Percentiles rank a stretch among this genome's conserved stretches.
Conservation (phyloP, 1,284 basidiomycete species). For the Cutaneotrichosporon mucoides region DNA sequence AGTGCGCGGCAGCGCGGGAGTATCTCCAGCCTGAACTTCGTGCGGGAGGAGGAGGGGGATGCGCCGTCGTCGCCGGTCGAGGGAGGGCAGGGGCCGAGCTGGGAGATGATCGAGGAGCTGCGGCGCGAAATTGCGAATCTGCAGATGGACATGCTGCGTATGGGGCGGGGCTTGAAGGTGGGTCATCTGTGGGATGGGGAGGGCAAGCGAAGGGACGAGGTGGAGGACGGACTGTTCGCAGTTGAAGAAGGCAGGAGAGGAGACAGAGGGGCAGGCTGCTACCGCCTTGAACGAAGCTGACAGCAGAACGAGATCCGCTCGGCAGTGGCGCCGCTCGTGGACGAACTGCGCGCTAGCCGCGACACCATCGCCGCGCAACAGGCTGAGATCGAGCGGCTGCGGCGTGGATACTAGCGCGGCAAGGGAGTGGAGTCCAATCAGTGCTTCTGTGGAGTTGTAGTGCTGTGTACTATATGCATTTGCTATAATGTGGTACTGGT, state of each 20-base stretch:
- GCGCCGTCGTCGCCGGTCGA: background rate
- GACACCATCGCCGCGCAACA: constrained; percentile 30
- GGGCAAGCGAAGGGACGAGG: no score
- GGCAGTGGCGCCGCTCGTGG: constrained; percentile 24
- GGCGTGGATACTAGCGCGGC: constrained; percentile 21
- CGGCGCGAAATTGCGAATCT: constrained; percentile 29
- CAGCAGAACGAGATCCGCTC: constrained; percentile 30
- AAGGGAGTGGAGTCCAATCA: no score
- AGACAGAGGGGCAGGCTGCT: no score
- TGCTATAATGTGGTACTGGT: background rate
- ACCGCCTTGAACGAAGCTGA: background rate
- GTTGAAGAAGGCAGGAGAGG: no score
- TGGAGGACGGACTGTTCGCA: no score
- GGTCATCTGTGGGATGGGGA: constrained; percentile 1
- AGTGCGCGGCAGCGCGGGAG: background rate
- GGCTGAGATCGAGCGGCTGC: constrained; percentile 33
- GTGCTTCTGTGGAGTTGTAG: background rate
- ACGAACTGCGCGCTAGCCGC: constrained; percentile 25
- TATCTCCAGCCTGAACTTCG: background rate
- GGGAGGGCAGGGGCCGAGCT: constrained; percentile 1
- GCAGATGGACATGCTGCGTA: constrained; percentile 37
- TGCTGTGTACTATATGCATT: background rate
- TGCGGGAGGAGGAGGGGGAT: background rate
- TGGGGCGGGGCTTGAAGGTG: constrained; percentile 32
- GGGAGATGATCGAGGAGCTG: constrained; percentile 21